Evolutionary conservation across 2,329 filamentous ascomycete species (phyloP).

Genomic region (Sporothrix sp.): DNA sequence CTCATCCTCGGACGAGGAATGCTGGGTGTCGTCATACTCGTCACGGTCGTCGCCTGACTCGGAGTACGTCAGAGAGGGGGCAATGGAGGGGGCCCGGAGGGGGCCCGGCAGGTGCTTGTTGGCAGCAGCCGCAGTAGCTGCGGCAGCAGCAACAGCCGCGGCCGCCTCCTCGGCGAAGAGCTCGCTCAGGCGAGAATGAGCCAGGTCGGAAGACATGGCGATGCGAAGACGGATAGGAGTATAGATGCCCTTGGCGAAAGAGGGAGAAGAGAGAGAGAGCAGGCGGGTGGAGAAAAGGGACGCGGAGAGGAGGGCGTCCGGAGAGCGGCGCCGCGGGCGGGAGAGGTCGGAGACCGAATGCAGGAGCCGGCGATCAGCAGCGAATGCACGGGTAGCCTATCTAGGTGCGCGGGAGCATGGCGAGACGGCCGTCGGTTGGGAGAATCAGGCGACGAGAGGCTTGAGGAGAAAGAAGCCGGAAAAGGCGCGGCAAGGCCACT

Average conservation of each 20-base stretch:
- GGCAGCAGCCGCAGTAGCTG: constrained; percentile 28
- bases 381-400: background rate
- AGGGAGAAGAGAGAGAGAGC: background rate
- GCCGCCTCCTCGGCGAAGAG: constrained; percentile 18
- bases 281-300: background rate
- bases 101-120: constrained; percentile 35
- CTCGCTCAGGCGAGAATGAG: constrained; percentile 14
- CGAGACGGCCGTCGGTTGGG: background rate
- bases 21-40: constrained; percentile 37
- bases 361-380: background rate
- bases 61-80: constrained; percentile 54
- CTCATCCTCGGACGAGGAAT: constrained; percentile 26
- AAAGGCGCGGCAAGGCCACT: constrained; percentile 3
- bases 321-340: background rate
- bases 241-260: background rate
- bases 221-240: background rate
- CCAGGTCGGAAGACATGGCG: constrained; percentile 14
- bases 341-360: background rate
- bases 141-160: constrained; percentile 14
- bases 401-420: constrained; percentile 5
- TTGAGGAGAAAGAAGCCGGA: constrained; percentile 1
- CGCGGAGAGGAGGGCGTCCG: background rate
- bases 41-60: constrained; percentile 49
- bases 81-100: constrained; percentile 38
- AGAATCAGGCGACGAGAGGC: background rate